These are phyloP conservation scores for Candida chauliodis DNA, from an alignment of 805 yeast genomes.

Conservation along the genomic window DNA sequence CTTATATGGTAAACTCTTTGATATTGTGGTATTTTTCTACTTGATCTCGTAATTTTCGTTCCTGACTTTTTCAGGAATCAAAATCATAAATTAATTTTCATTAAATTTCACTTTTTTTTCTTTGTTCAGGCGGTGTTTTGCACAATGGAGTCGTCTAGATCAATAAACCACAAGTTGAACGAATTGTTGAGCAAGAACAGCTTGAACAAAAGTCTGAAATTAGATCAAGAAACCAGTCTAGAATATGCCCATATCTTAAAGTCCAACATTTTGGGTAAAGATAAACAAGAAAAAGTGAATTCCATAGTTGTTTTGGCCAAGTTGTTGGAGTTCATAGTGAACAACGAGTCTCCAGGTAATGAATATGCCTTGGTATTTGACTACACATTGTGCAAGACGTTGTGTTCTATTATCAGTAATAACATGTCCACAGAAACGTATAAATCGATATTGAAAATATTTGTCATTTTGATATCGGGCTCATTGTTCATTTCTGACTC, in stretches of 20 bases:
- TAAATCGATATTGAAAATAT: conserved; percentile 43
- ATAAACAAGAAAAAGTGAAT: conserved; percentile 49
- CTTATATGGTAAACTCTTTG: too few relatives aligned
- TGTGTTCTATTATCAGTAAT: conserved; percentile 39
- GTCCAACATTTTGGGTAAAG: conserved; percentile 41
- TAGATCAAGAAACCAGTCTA: conserved; percentile 31
- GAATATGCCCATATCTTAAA: conserved; percentile 35
- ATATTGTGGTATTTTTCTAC: too few relatives aligned
- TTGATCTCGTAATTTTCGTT: too few relatives aligned
- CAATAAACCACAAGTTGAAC: conserved; percentile 42
- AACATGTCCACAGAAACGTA: conserved; percentile 45
- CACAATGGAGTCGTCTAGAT: conserved; percentile 31
- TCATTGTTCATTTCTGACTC: conserved; percentile 35
- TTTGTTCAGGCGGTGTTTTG: too few relatives aligned
- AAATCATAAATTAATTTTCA: too few relatives aligned
- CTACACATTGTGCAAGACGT: conserved; percentile 34
- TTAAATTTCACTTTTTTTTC: neutral
- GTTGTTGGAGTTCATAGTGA: conserved; percentile 41
- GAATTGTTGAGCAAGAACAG: conserved; percentile 37
- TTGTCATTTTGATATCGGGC: conserved; percentile 41
- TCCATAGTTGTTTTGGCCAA: conserved; percentile 53
- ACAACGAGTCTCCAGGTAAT: conserved; percentile 38
- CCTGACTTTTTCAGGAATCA: too few relatives aligned
- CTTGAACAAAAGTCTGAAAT: conserved; percentile 20
- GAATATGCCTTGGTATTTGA: conserved; percentile 32